Evolutionary conservation across 2,329 filamentous ascomycete genomes (phyloP), one percentile per base, ranked within the genome.

Genomic region (Herpomyces periplanetae): DNA sequence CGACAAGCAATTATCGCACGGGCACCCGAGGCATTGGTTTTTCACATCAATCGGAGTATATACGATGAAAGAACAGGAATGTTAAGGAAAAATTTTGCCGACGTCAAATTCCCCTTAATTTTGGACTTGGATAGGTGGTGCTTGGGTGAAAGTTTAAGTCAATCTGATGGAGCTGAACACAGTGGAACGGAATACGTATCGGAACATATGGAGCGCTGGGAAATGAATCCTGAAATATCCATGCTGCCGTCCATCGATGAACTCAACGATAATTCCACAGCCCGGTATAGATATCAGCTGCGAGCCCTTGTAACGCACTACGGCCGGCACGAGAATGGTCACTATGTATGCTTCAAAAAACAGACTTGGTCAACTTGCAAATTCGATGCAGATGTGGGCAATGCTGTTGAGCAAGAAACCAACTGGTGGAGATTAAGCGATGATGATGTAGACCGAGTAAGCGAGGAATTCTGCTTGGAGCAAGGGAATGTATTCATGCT

Each of bases 401-500:
- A 37, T 12, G 30, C 29, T 4, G 24, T 29, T 4, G 23, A 27
- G 2, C 25, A 30, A 7, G 25, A 27, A 11, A 13, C 17, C n/a
- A 21, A 25, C 23, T 91, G 80, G 80, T 96, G 69, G 60, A 50
- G 65, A 8, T 46, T 91, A 11, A 91, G 75, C 34, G 75, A 91
- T 30, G 66, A 87, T 24, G 59, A 63, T 25, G 73, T 91, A 4
- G 53, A 47, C 24, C 47, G 52, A 26, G 62, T 73, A 10, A 51
- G 51, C 9, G 66, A 87, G 33, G 48, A 59, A 5, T 49, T 51
- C 11, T 65, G 85, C 1, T 41, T 80, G 19, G 48, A 46, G 2
- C 61, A 85, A 28, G 58, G 58, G 0, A 69, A 68, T 2, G 75
- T 73, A 0, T 91, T 91, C 33, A 91, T 96, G 75, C 49, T 91